A percentile compares a stretch with the other conserved stretches of the same genome.
Evolutionary conservation across 768 basidiomycete genomes (phyloP).

Genomic region (Pleurotus sapidus): DNA sequence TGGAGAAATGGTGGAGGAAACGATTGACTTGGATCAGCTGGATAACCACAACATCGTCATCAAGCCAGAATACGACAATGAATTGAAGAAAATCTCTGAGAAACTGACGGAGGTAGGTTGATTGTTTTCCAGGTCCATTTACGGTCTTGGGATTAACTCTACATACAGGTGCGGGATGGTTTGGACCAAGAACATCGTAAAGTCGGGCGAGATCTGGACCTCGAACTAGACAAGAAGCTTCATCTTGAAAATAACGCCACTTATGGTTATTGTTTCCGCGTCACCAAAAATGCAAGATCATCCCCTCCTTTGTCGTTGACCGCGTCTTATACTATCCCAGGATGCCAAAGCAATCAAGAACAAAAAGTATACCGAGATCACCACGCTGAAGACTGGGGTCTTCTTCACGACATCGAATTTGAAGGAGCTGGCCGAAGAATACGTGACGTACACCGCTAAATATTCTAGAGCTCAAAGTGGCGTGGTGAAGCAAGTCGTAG

Average conservation of each 20-base stretch:
- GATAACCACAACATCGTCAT: slow-evolving; percentile 88
- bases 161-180: slow-evolving; percentile 59
- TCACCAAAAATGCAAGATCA: slow-evolving; percentile 81
- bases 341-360: slow-evolving; percentile 73
- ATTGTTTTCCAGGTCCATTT: background rate
- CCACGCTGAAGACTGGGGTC: slow-evolving; percentile 80
- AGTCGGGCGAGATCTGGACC: slow-evolving; percentile 64
- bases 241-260: slow-evolving; percentile 89
- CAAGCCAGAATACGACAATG: slow-evolving; percentile 85
- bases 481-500: slow-evolving; percentile 90
- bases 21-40: slow-evolving; percentile 86
- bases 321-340: slow-evolving; percentile 35
- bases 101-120: slow-evolving; percentile 54
- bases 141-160: background rate
- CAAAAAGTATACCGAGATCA: slow-evolving; percentile 78
- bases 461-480: slow-evolving; percentile 77
- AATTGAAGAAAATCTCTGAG: slow-evolving; percentile 64
- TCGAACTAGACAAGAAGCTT: slow-evolving; percentile 93
- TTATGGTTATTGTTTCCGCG: slow-evolving; percentile 89
- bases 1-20: slow-evolving; percentile 92
- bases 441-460: slow-evolving; percentile 57
- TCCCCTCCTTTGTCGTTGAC: background rate
- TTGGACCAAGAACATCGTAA: slow-evolving; percentile 78
- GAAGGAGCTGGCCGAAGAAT: slow-evolving; percentile 70
- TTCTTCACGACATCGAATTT: slow-evolving; percentile 84